Base-by-base conservation (phyloP, 1,284 basidiomycete genomes). In the Vanrija pseudolonga region DNA sequence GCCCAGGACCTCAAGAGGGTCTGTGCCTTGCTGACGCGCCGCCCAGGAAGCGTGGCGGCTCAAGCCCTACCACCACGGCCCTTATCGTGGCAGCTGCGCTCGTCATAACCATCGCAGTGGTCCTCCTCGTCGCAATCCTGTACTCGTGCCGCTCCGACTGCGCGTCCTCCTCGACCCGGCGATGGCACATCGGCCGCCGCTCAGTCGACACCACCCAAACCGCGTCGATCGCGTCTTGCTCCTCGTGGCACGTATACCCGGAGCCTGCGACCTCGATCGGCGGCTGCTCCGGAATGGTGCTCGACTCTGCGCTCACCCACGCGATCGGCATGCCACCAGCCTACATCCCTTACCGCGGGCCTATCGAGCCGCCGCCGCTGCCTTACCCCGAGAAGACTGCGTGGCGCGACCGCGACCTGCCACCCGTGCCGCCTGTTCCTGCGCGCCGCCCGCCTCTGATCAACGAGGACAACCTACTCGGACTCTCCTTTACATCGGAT, bases 271-370 rank as follows among this genome's bases (percentile, higher is more conserved):
- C 44, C 6, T 45, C 53, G 9, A 38, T 40, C 14, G 50, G 45
- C 28, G 32, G 32, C 32, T 32, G 32, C 32, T 32, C n/a, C n/a
- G n/a, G n/a, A 4, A 40, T n/a, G 39, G n/a, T 40, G 17, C 50
- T 37, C 42, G 28, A 26, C 18, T 48, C 57, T 1, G 58, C 61
- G 12, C 61, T 64, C 32, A 32, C 32, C 32, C 32, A 32, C 32
- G 32, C 32, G 12, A 32, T 32, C 9, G 32, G 32, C 32, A 15
- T 32, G n/a, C 63, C 67, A 5, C 65, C 64, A n/a, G 69, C 68
- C 39, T 73, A 69, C 51, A 57, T 73, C 22, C 69, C 71, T 11
- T 73, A 73, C 53, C 47, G 52, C 9, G 65, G 66, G 9, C 68
- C 69, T 1, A 57, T 68, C 28, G 64, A 64, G 52, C 51, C 56